phyloP scores from a whole-genome alignment of 2,329 filamentous ascomycete species.

The Byssothecium circinans region DNA sequence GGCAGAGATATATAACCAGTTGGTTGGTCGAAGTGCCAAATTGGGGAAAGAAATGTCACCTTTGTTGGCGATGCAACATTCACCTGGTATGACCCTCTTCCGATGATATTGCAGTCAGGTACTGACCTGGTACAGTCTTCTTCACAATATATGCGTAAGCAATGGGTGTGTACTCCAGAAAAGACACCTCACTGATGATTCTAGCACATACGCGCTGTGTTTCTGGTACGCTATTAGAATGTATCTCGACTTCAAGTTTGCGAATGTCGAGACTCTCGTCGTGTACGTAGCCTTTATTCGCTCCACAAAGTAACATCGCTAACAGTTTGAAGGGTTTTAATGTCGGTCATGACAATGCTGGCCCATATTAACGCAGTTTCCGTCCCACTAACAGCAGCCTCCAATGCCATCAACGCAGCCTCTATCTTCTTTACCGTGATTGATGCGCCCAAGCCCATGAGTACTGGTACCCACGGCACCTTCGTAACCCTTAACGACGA shows the following conservation, averaged over 20 bases:
- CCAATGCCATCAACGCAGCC: conserved; percentile 21
- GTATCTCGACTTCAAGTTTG: conserved; percentile 15
- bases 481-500: conserved; percentile 17
- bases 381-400: conserved; percentile 20
- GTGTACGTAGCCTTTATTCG: conserved; percentile 14
- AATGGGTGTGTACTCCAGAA: neutral
- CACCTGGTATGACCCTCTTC: conserved; percentile 16
- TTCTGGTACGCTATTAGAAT: conserved; percentile 31
- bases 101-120: neutral
- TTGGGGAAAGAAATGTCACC: conserved; percentile 19
- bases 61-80: conserved; percentile 22
- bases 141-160: conserved; percentile 28
- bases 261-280: conserved; percentile 19
- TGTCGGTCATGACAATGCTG: conserved; percentile 27
- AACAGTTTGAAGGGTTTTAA: conserved; percentile 20
- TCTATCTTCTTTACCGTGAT: conserved; percentile 27
- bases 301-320: neutral
- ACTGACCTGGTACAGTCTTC: conserved; percentile 15
- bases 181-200: conserved; percentile 1
- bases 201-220: conserved; percentile 26
- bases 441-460: conserved; percentile 22
- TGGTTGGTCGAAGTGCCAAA: conserved; percentile 9
- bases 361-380: conserved; percentile 17
- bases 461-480: conserved; percentile 12
- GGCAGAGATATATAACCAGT: conserved; percentile 12